Percentiles rank a stretch among this genome's conserved stretches.
Conservation (phyloP, 768 basidiomycete species). For the Pleurotus salmoneostramineus region DNA sequence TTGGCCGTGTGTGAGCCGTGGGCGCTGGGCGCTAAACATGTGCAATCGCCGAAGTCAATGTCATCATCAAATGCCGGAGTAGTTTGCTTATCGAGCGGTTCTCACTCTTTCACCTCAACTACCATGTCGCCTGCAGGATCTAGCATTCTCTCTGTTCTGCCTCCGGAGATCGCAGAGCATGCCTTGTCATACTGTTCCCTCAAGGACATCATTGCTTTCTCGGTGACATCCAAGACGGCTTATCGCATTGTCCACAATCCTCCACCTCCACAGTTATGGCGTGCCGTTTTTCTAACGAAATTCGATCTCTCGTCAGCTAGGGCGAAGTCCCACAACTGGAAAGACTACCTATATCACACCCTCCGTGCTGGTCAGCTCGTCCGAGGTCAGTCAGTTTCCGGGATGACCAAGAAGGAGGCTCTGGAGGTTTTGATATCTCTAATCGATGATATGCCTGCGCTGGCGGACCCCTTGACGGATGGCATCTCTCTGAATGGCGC, state of each 20-base stretch:
- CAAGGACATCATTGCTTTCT: constrained; percentile 54
- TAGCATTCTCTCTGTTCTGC: constrained; percentile 31
- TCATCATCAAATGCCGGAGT: not conserved
- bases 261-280: constrained; percentile 64
- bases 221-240: constrained; percentile 49
- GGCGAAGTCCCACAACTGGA: constrained; percentile 21
- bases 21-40: too few species aligned
- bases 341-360: constrained; percentile 33
- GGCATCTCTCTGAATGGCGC: constrained; percentile 34
- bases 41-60: not conserved
- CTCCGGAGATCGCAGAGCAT: constrained; percentile 57
- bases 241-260: constrained; percentile 43
- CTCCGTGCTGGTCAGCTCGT: constrained; percentile 30
- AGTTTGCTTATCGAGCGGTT: constrained; percentile 11
- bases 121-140: constrained; percentile 8
- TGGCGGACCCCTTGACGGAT: constrained; percentile 14
- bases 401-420: constrained; percentile 24
- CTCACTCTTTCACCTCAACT: constrained; percentile 6
- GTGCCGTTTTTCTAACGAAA: constrained; percentile 54
- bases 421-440: constrained; percentile 38
- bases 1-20: too few species aligned
- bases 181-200: constrained; percentile 54
- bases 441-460: constrained; percentile 30
- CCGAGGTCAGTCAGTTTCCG: constrained; percentile 12
- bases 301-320: constrained; percentile 42